phyloP scores from a whole-genome alignment of 2,329 filamentous ascomycete species.

The Fusarium lyarnte region DNA sequence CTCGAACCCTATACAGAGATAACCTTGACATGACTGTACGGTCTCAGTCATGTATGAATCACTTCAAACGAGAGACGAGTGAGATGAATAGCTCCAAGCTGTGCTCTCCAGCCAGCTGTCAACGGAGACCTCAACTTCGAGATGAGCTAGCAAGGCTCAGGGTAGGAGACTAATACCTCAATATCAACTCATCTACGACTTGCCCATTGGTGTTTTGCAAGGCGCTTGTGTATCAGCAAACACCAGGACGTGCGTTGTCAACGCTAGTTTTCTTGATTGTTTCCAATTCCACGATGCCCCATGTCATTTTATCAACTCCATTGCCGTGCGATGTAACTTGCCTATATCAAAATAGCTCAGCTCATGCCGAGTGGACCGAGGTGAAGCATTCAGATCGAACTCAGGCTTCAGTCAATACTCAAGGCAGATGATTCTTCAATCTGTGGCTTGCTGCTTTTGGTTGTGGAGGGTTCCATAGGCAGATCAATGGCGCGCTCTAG shows the following conservation, averaged over 20 bases:
- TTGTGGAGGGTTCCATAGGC: conserved; percentile 3
- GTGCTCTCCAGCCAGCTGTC: background rate
- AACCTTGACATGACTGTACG: background rate
- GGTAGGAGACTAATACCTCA: conserved; percentile 25
- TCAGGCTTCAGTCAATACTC: conserved; percentile 1
- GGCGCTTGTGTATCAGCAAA: conserved; percentile 27
- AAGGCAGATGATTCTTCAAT: background rate
- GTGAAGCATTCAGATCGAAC: background rate
- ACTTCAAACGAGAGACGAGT: background rate
- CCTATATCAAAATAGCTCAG: conserved; percentile 11
- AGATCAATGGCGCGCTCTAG: conserved; percentile 27
- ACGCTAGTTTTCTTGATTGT: conserved; percentile 23
- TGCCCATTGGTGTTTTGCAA: conserved; percentile 23
- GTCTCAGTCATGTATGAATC: background rate
- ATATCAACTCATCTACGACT: conserved; percentile 14
- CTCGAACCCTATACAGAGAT: background rate
- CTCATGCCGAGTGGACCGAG: conserved; percentile 7
- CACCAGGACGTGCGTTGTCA: conserved; percentile 13
- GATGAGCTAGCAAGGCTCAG: conserved; percentile 22
- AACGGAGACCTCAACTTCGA: conserved; percentile 3
- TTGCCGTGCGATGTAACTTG: conserved; percentile 25
- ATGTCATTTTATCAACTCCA: conserved; percentile 25
- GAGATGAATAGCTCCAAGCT: background rate
- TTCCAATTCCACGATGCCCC: conserved; percentile 1
- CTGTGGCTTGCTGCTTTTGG: conserved; percentile 21